Conservation (phyloP, 441 rosid species). For the Corymbia calophylla region DNA sequence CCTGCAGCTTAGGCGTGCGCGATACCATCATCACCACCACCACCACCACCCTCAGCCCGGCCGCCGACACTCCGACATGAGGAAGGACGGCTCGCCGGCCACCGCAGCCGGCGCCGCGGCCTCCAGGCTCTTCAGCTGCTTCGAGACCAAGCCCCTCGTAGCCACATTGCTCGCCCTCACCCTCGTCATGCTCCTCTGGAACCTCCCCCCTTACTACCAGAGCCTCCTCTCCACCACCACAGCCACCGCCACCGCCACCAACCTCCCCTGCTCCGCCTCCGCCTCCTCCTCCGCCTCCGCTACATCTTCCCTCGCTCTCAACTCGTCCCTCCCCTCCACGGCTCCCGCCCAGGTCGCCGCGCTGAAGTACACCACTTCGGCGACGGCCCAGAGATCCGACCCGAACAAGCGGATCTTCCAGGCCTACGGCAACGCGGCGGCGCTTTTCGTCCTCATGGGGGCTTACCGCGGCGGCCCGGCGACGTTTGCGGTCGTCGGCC, state of each 20-base stretch:
- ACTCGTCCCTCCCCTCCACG: conserved; percentile 4
- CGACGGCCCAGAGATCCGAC: conserved; percentile 17
- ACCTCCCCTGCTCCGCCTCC: conserved; percentile 30
- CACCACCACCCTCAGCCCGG: neutral
- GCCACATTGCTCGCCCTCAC: conserved; percentile 59
- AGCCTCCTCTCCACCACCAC: conserved; percentile 47
- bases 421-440: conserved; percentile 76
- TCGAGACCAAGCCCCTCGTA: conserved; percentile 56
- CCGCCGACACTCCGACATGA: conserved; percentile 15
- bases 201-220: conserved; percentile 69
- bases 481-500: conserved; percentile 72
- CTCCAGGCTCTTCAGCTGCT: conserved; percentile 25
- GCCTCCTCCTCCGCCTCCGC: conserved; percentile 5
- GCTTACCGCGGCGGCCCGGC: conserved; percentile 69
- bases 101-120: conserved; percentile 20
- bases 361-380: conserved; percentile 21
- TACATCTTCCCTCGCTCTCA: neutral
- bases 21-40: neutral
- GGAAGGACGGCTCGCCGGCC: conserved; percentile 35
- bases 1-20: neutral
- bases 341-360: neutral
- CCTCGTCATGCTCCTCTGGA: conserved; percentile 58
- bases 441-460: conserved; percentile 72
- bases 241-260: conserved; percentile 3
- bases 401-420: conserved; percentile 58